Conservation (phyloP, 306 rosid genomes). For the Cicer bijugum region DNA sequence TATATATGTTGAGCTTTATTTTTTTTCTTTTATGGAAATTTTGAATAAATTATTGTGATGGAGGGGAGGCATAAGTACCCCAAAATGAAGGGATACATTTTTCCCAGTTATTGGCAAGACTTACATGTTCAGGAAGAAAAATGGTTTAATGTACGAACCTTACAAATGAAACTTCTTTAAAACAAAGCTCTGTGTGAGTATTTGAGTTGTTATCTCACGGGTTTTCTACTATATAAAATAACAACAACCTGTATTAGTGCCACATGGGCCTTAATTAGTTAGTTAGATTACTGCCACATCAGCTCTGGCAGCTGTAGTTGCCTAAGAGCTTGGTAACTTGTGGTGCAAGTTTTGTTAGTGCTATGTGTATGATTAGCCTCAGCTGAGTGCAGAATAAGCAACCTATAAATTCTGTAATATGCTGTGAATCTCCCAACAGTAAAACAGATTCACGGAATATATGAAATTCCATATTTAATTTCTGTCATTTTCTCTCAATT, state of each 20-base stretch:
- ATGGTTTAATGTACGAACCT: not conserved
- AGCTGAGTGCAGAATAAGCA: not conserved
- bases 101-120: not conserved
- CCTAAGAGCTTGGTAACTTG: not conserved
- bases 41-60: not conserved
- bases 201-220: not conserved
- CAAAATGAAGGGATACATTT: not conserved
- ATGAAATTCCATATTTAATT: conserved; percentile 1
- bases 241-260: not conserved
- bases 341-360: not conserved
- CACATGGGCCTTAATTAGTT: not conserved
- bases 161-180: not conserved
- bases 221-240: not conserved
- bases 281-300: not conserved
- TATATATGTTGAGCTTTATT: not conserved
- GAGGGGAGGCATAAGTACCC: not conserved
- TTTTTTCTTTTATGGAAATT: not conserved
- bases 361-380: not conserved
- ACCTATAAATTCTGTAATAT: not conserved
- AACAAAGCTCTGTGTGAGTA: not conserved
- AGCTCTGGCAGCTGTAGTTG: not conserved
- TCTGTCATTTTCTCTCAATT: not conserved
- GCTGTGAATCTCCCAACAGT: not conserved
- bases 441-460: not conserved
- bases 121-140: not conserved